Evolutionary conservation across 106 monocot species (phyloP).

Genomic region (Dendrobium officinale): DNA sequence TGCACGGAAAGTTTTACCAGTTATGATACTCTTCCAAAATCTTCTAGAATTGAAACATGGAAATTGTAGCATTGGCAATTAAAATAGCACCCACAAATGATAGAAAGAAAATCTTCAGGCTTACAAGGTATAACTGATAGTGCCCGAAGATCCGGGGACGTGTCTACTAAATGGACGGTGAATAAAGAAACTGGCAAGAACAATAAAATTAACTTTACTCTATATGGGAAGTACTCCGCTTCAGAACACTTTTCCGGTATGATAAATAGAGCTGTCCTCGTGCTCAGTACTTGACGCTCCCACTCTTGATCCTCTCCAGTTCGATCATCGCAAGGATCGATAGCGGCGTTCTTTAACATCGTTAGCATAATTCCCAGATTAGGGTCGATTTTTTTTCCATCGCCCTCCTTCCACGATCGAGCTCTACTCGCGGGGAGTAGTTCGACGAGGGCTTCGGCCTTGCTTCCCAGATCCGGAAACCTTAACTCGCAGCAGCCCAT

Average conservation of each 20-base stretch:
- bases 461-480: slow-evolving; percentile 5
- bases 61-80: background rate
- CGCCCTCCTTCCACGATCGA: background rate
- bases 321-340: slow-evolving; percentile 9
- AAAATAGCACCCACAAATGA: background rate
- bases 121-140: background rate
- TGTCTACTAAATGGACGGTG: background rate
- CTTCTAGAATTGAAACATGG: background rate
- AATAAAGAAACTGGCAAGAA: background rate
- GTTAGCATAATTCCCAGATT: background rate
- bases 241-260: background rate
- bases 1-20: background rate
- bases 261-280: background rate
- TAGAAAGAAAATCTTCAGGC: background rate
- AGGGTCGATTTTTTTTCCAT: background rate
- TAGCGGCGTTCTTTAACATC: background rate
- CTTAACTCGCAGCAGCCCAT: background rate
- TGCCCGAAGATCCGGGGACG: background rate
- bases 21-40: background rate
- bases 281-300: slow-evolving; percentile 1
- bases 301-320: background rate
- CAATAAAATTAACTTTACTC: background rate
- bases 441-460: slow-evolving; percentile 2
- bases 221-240: background rate
- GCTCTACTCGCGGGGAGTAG: background rate